A percentile compares a stretch with the other conserved stretches of the same genome.
Conservation (phyloP, 2,329 filamentous ascomycete genomes). For the Alternaria conjuncta region DNA sequence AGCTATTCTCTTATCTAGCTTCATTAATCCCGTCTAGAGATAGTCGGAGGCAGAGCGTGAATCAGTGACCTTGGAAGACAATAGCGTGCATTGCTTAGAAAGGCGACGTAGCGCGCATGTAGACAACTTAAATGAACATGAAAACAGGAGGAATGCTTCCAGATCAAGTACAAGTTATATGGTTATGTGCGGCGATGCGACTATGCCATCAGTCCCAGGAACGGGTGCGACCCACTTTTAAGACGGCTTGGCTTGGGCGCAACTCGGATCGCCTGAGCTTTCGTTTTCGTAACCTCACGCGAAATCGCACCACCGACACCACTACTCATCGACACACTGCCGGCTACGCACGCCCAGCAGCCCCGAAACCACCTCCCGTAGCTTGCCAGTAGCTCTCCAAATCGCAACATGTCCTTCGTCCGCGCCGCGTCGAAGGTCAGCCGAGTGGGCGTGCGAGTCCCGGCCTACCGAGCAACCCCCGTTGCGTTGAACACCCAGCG, state of each 20-base stretch:
- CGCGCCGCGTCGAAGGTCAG: constrained; percentile 46
- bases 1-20: background rate
- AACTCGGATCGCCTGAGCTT: constrained; percentile 31
- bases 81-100: background rate
- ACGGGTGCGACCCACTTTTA: constrained; percentile 24
- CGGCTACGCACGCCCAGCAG: constrained; percentile 30
- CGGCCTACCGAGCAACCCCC: constrained; percentile 43
- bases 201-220: constrained; percentile 17
- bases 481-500: constrained; percentile 44
- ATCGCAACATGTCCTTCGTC: constrained; percentile 46
- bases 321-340: constrained; percentile 32
- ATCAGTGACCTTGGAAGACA: background rate
- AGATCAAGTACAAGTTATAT: background rate
- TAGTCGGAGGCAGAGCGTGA: background rate
- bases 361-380: constrained; percentile 21
- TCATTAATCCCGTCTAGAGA: background rate
- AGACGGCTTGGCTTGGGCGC: constrained; percentile 26
- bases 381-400: constrained; percentile 36
- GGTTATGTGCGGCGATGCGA: background rate
- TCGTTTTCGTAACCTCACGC: constrained; percentile 33
- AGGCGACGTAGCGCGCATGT: background rate
- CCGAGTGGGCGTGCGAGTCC: constrained; percentile 42
- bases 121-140: too few relatives aligned
- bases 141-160: background rate
- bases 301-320: constrained; percentile 30